Conservation (phyloP, 179 eudicot genomes). For the Camellia oleifera region DNA sequence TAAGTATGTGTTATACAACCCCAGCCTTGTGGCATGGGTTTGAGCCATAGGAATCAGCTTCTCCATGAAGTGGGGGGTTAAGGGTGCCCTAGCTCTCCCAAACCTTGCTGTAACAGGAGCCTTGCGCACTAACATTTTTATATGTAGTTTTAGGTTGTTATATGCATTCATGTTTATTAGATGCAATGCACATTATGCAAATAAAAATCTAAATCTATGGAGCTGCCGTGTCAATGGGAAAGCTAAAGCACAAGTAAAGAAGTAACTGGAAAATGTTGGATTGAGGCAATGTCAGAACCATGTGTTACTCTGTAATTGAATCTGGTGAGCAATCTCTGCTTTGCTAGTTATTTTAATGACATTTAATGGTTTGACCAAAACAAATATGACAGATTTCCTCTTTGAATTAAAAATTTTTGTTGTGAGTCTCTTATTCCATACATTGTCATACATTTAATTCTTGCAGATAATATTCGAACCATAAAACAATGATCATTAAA, state of each 20-base stretch:
- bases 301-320: background rate
- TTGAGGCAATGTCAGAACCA: background rate
- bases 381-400: background rate
- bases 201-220: background rate
- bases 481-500: conserved; percentile 1
- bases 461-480: background rate
- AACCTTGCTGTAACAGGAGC: too few species aligned
- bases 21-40: background rate
- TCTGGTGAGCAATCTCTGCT: background rate
- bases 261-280: background rate
- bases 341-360: background rate
- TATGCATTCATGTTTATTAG: background rate
- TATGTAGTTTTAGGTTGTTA: background rate
- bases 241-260: background rate
- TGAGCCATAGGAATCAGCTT: background rate
- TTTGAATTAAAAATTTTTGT: background rate
- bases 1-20: too few species aligned
- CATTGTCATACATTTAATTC: background rate
- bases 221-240: background rate
- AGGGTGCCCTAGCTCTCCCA: too few species aligned
- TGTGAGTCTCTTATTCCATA: background rate
- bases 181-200: background rate
- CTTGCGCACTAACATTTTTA: too few species aligned
- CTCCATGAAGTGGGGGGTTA: too few species aligned
- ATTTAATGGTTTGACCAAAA: background rate